These are phyloP conservation scores for Paragyromitra xinjiangensis DNA, from an alignment of 495 filamentous ascomycete species.

Conservation along the genomic window DNA sequence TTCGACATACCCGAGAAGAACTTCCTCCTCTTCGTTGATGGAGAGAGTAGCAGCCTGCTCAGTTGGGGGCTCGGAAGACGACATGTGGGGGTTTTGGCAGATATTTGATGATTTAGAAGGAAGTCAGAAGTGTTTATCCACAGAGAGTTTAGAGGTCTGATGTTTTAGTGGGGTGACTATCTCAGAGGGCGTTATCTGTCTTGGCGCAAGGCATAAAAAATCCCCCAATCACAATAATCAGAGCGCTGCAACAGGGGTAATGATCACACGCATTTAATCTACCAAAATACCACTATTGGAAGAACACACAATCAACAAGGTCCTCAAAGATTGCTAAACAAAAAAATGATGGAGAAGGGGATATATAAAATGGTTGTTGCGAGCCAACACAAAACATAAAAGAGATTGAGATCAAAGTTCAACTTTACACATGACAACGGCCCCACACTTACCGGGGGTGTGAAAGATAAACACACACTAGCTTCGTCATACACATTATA, in stretches of 20 bases:
- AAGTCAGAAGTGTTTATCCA: neutral
- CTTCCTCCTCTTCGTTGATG: conserved; percentile 3
- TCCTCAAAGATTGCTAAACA: neutral
- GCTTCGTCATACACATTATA: conserved; percentile 23
- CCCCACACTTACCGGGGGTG: neutral
- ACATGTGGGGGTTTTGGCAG: conserved; percentile 32
- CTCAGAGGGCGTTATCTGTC: neutral
- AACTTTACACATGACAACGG: neutral
- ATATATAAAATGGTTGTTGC: neutral
- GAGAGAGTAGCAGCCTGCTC: conserved; percentile 28
- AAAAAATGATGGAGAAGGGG: neutral
- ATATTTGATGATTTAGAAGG: neutral
- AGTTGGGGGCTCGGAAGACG: conserved; percentile 36
- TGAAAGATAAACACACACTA: neutral
- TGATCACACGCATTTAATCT: neutral
- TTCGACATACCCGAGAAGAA: conserved; percentile 33
- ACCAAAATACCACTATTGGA: neutral
- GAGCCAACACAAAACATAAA: neutral
- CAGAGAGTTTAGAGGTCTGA: neutral
- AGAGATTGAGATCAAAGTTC: neutral
- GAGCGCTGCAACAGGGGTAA: neutral
- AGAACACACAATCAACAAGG: neutral
- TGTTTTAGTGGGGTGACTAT: conserved; percentile 3
- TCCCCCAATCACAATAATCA: neutral
- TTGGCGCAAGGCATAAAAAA: conserved; percentile 19